These are phyloP conservation scores for Moniliophthora roreri DNA, from an alignment of 1,284 basidiomycete genomes.

Conservation along the genomic window DNA sequence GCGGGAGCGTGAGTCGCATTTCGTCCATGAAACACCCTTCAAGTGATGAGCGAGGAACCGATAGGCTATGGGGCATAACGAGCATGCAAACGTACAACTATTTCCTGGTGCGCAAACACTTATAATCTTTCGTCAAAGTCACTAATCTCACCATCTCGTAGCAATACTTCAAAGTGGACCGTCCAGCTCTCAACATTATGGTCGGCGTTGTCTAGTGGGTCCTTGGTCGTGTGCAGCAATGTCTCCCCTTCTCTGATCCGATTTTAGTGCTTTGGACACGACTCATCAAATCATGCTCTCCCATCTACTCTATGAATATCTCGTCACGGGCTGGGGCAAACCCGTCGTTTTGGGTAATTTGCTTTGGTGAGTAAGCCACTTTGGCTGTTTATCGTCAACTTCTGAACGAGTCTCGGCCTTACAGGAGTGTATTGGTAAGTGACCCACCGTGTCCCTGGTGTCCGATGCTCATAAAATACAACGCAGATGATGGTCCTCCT, in stretches of 20 bases:
- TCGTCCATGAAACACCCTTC: no score
- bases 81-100: constrained; percentile 2
- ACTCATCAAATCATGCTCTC: constrained; percentile 4
- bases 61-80: constrained; percentile 1
- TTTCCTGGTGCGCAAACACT: constrained; percentile 1
- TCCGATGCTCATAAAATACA: not conserved
- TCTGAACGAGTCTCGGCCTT: not conserved
- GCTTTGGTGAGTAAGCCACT: not conserved
- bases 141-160: no score
- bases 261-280: constrained; percentile 2
- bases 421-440: constrained; percentile 1
- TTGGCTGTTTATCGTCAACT: not conserved
- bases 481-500: not conserved
- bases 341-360: not conserved
- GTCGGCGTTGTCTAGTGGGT: constrained; percentile 3
- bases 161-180: not conserved
- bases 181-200: not conserved
- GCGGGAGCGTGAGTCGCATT: constrained; percentile 2
- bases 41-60: no score
- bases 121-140: not conserved
- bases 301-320: not conserved
- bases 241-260: no score
- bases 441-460: no score
- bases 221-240: not conserved
- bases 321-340: not conserved